Percentiles rank a stretch among this genome's conserved stretches.
Evolutionary conservation across 768 basidiomycete species (phyloP).

Genomic region (Amanita thiersii): DNA sequence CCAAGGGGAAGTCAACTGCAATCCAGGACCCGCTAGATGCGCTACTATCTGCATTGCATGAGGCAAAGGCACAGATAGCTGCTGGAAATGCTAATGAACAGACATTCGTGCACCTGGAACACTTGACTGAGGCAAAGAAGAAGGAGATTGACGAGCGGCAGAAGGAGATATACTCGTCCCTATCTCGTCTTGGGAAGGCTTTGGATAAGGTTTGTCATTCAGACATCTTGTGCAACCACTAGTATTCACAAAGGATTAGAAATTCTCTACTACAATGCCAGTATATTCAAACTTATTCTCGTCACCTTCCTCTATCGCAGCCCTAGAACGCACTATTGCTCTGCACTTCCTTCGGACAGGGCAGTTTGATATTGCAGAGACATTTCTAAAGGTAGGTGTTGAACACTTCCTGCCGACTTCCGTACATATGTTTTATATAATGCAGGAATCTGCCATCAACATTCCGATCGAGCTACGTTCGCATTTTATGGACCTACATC

Average conservation of each 20-base stretch:
- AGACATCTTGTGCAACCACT: neutral
- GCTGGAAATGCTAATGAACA: constrained; percentile 40
- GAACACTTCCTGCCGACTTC: neutral
- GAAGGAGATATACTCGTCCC: constrained; percentile 78
- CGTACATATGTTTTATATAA: neutral
- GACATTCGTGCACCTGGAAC: constrained; percentile 40
- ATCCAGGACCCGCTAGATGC: constrained; percentile 56
- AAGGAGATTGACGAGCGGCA: constrained; percentile 82
- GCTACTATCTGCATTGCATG: constrained; percentile 49
- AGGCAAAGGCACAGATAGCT: constrained; percentile 45
- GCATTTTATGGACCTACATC: constrained; percentile 64
- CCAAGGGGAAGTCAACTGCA: constrained; percentile 46
- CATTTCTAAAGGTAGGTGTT: constrained; percentile 56
- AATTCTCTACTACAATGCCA: constrained; percentile 53
- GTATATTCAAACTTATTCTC: constrained; percentile 61
- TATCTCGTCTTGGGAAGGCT: constrained; percentile 75
- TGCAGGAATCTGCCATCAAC: constrained; percentile 59
- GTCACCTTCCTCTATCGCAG: constrained; percentile 46
- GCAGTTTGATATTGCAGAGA: constrained; percentile 69
- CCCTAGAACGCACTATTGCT: constrained; percentile 65
- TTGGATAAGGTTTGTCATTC: constrained; percentile 73
- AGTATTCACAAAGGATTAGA: constrained; percentile 26
- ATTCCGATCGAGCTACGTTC: constrained; percentile 41
- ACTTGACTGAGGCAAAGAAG: constrained; percentile 62
- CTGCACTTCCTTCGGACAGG: constrained; percentile 76